Percentiles rank a stretch among this genome's conserved stretches.
Evolutionary conservation across 352 stramenopile genomes (phyloP).

Genomic region (Phytophthora vignae): DNA sequence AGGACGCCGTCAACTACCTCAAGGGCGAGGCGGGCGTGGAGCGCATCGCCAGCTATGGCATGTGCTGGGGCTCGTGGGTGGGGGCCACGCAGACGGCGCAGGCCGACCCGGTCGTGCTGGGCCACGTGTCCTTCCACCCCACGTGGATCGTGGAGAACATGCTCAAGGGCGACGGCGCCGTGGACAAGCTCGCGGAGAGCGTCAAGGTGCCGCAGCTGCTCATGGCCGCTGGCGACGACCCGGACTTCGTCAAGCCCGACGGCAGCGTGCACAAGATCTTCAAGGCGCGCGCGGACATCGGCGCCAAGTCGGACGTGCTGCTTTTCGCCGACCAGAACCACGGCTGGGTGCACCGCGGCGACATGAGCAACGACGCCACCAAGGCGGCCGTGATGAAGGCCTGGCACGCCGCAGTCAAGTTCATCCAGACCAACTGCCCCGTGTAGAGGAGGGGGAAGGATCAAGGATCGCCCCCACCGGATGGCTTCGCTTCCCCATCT

Average conservation of each 20-base stretch:
- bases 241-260: constrained; percentile 68
- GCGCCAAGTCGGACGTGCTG: constrained; percentile 61
- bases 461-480: background rate
- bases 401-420: constrained; percentile 67
- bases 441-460: constrained; percentile 26
- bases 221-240: constrained; percentile 73
- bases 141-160: constrained; percentile 84
- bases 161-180: constrained; percentile 70
- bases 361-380: constrained; percentile 71
- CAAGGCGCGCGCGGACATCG: constrained; percentile 57
- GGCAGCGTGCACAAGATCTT: constrained; percentile 83
- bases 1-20: constrained; percentile 78
- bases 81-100: constrained; percentile 60
- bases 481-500: background rate
- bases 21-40: constrained; percentile 67
- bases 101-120: constrained; percentile 53
- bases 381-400: constrained; percentile 73
- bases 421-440: constrained; percentile 64
- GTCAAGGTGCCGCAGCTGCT: constrained; percentile 84
- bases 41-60: constrained; percentile 78
- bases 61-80: constrained; percentile 88
- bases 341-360: constrained; percentile 86
- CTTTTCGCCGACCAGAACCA: constrained; percentile 80
- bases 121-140: constrained; percentile 86
- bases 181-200: constrained; percentile 72